Conservation (phyloP, 805 yeast genomes). For the Starmerella scarabaei region DNA sequence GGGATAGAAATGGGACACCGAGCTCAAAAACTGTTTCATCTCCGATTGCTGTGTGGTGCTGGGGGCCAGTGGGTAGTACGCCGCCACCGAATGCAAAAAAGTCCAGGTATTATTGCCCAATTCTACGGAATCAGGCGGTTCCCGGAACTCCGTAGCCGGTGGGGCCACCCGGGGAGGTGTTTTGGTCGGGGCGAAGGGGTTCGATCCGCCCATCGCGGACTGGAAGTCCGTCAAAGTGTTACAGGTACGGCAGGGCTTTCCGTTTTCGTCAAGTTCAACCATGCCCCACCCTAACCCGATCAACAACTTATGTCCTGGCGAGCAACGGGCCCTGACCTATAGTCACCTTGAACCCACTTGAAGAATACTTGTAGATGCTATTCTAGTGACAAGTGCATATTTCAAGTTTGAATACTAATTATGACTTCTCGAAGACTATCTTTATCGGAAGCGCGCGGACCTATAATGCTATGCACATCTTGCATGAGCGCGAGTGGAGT, state of each 20-base stretch:
- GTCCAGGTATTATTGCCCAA: constrained; percentile 90
- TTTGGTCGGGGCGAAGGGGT: constrained; percentile 14
- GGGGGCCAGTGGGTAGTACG: constrained; percentile 70
- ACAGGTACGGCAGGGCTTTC: constrained; percentile 92
- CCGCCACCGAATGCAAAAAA: constrained; percentile 77
- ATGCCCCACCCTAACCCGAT: not conserved
- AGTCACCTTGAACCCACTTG: too few relatives aligned
- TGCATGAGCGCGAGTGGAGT: too few relatives aligned
- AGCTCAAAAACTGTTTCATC: constrained; percentile 50
- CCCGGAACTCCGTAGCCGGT: constrained; percentile 31
- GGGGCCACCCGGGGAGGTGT: constrained; percentile 17
- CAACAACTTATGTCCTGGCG: not conserved
- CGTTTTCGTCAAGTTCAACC: constrained; percentile 71
- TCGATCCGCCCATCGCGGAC: constrained; percentile 35
- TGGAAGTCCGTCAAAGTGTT: constrained; percentile 71
- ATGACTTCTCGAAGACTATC: too few relatives aligned
- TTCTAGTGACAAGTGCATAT: too few relatives aligned
- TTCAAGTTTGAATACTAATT: too few relatives aligned
- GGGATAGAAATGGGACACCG: constrained; percentile 76
- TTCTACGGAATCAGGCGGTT: constrained; percentile 77
- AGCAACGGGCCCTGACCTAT: too few relatives aligned
- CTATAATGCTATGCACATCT: too few relatives aligned
- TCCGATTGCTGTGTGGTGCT: constrained; percentile 49
- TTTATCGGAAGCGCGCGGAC: too few relatives aligned
- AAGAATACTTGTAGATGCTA: too few relatives aligned